Conservation (phyloP, 2,329 filamentous ascomycete genomes). For the Pochonia chlamydosporia region DNA sequence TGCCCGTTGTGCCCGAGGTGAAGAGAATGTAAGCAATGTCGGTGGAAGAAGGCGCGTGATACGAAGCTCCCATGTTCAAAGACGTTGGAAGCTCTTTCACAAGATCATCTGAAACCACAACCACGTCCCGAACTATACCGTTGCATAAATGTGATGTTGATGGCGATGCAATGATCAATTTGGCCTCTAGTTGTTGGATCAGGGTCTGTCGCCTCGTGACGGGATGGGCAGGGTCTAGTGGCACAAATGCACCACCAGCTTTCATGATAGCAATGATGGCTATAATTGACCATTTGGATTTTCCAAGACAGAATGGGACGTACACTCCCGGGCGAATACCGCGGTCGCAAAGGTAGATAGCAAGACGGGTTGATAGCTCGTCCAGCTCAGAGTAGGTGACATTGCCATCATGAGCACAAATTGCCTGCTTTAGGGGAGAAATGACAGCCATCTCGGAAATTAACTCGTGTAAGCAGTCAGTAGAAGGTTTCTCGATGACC, state of each 20-base stretch:
- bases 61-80: no score
- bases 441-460: no score
- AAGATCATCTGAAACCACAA: no score
- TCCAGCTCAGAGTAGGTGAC: conserved; percentile 16
- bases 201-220: no score
- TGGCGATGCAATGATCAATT: no score
- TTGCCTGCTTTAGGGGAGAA: no score
- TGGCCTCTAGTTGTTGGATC: no score
- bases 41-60: no score
- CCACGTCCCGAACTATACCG: not conserved
- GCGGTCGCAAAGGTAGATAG: not conserved
- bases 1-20: conserved; percentile 59
- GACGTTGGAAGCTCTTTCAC: no score
- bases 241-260: not conserved
- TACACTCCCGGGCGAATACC: not conserved
- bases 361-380: not conserved
- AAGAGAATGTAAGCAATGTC: conserved; percentile 55
- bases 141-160: no score
- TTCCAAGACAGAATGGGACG: not conserved
- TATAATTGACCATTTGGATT: not conserved
- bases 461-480: no score
- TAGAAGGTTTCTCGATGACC: no score
- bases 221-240: not conserved
- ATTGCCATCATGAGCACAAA: conserved; percentile 19
- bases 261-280: not conserved